A percentile compares a stretch with the other conserved stretches of the same genome.
These are phyloP conservation scores for Fusarium neocosmosporiellum DNA, from an alignment of 2,329 filamentous ascomycete genomes.

Conservation along the genomic window DNA sequence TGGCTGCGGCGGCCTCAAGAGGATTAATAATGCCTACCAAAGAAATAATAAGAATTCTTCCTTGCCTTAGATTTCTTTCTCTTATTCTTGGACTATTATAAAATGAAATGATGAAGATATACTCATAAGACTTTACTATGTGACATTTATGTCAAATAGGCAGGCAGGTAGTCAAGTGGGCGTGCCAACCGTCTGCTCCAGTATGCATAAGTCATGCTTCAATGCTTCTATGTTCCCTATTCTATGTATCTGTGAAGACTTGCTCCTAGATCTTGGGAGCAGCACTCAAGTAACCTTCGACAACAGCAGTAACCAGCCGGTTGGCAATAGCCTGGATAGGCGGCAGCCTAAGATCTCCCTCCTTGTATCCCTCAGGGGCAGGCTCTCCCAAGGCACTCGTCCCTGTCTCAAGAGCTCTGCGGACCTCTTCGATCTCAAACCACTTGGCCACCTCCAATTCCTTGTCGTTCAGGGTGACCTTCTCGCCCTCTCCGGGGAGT, in stretches of 20 bases:
- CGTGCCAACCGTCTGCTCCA: neutral
- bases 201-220: neutral
- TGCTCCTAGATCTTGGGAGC: slow-evolving; percentile 61
- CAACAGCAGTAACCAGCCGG: slow-evolving; percentile 83
- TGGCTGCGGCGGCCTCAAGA: too few relatives aligned
- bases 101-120: neutral
- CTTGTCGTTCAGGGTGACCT: slow-evolving; percentile 86
- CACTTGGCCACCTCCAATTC: slow-evolving; percentile 92
- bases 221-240: slow-evolving; percentile 8
- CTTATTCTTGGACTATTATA: neutral
- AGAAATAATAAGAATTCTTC: neutral
- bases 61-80: neutral
- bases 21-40: neutral
- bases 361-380: slow-evolving; percentile 74
- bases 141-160: neutral
- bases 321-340: slow-evolving; percentile 92
- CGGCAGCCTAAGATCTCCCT: slow-evolving; percentile 83
- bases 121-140: neutral
- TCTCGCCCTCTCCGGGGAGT: slow-evolving; percentile 76
- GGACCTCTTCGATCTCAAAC: slow-evolving; percentile 85
- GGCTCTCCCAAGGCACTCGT: slow-evolving; percentile 73
- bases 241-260: neutral
- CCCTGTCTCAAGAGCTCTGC: slow-evolving; percentile 76
- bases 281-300: slow-evolving; percentile 75
- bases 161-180: neutral